Conservation (phyloP, 106 monocot species). For the Chionographis japonica region DNA sequence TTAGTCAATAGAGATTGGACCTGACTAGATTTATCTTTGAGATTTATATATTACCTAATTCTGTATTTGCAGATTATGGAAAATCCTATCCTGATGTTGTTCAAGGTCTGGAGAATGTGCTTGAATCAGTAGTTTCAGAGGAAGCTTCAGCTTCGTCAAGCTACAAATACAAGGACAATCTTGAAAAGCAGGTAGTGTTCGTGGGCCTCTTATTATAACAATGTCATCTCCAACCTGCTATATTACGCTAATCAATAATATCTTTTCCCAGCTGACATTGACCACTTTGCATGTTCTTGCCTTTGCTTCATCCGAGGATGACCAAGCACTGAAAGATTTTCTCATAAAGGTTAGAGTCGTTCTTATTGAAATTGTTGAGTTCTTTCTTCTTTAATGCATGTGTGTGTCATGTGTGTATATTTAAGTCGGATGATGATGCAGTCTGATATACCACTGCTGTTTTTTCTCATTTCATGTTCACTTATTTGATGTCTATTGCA, state of each 20-base stretch:
- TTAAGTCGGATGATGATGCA: too few species aligned
- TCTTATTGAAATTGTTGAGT: neutral
- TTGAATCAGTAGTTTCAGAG: slow-evolving; percentile 63
- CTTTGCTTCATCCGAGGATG: slow-evolving; percentile 54
- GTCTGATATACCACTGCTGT: too few species aligned
- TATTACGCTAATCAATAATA: neutral
- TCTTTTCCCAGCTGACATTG: slow-evolving; percentile 50
- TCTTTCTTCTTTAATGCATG: too few species aligned
- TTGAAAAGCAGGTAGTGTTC: slow-evolving; percentile 79
- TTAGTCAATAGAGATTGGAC: neutral
- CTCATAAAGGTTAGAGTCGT: slow-evolving; percentile 53
- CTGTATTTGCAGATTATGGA: slow-evolving; percentile 73
- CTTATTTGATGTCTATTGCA: too few species aligned
- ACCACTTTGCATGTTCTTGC: slow-evolving; percentile 81
- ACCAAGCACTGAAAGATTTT: slow-evolving; percentile 71
- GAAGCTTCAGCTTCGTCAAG: slow-evolving; percentile 38
- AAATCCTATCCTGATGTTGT: slow-evolving; percentile 81
- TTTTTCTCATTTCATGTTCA: too few species aligned
- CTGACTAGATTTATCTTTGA: neutral
- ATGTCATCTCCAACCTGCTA: neutral
- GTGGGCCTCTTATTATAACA: neutral
- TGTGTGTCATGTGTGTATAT: too few species aligned
- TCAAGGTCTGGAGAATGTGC: slow-evolving; percentile 68
- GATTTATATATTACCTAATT: neutral
- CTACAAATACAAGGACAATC: slow-evolving; percentile 76